Percentiles rank a stretch among this genome's conserved stretches.
Evolutionary conservation across 371 early-diverging fungal genomes (phyloP).

Genomic region (Globomyces sp.): DNA sequence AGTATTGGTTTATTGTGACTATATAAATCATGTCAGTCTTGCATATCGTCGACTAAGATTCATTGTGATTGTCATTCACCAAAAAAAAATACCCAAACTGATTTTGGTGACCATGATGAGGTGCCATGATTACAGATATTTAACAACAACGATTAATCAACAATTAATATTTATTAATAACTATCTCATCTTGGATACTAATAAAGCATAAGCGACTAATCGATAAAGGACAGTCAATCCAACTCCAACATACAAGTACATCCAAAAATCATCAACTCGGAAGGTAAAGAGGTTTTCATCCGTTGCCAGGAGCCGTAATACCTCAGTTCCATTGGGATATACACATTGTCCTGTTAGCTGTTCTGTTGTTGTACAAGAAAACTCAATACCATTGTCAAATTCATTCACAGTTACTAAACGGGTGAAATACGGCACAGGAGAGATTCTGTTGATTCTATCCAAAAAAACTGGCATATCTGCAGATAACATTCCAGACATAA

Average conservation of each 20-base stretch:
- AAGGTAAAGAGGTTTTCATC: constrained; percentile 1
- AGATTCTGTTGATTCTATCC: constrained; percentile 35
- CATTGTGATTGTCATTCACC: no score
- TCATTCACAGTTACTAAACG: constrained; percentile 29
- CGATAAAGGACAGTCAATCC: constrained; percentile 32
- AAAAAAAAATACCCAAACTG: no score
- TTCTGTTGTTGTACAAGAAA: constrained; percentile 23
- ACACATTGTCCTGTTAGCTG: constrained; percentile 21
- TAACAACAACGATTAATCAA: no score
- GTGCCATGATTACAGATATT: no score
- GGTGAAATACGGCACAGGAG: constrained; percentile 32
- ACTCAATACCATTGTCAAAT: constrained; percentile 22
- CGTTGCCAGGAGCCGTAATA: constrained; percentile 33
- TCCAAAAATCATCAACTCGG: constrained; percentile 14
- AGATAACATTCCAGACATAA: not conserved
- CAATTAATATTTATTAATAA: no score
- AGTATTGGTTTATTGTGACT: no score
- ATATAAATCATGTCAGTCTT: no score
- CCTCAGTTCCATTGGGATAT: constrained; percentile 35
- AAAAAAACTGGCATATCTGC: constrained; percentile 33
- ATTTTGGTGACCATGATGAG: no score
- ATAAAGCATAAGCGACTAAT: constrained; percentile 24
- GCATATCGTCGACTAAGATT: no score
- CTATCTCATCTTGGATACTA: not conserved
- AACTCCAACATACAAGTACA: constrained; percentile 25